Percentiles rank a stretch among this genome's conserved stretches.
These are phyloP conservation scores for Gossypium schwendimanii DNA, from an alignment of 441 rosid genomes.

Conservation along the genomic window DNA sequence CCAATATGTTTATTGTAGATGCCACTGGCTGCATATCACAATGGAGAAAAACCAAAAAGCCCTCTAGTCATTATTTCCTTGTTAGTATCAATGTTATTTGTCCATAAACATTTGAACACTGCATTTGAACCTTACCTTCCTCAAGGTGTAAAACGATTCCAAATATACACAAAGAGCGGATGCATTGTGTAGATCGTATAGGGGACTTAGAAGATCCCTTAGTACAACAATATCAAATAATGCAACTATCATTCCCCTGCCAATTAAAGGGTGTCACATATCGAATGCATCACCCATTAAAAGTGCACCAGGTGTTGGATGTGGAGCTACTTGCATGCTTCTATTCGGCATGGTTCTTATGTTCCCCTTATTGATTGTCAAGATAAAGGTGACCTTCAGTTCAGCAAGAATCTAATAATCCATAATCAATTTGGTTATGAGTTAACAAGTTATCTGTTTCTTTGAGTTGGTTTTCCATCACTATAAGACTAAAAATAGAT, in stretches of 20 bases:
- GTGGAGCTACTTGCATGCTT: conserved; percentile 19
- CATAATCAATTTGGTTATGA: too few relatives aligned
- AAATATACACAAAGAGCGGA: background rate
- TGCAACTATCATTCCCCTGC: conserved; percentile 14
- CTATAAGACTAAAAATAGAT: background rate
- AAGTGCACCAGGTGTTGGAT: conserved; percentile 8
- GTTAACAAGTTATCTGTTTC: too few relatives aligned
- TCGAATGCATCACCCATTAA: conserved; percentile 18
- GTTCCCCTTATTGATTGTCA: conserved; percentile 13
- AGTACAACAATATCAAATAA: conserved; percentile 9
- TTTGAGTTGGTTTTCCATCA: background rate
- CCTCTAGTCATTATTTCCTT: background rate
- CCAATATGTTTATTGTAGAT: conserved; percentile 16
- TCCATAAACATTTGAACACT: background rate
- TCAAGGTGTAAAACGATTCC: conserved; percentile 12
- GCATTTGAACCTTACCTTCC: conserved; percentile 10
- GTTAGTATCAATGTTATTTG: background rate
- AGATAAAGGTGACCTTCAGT: conserved; percentile 1
- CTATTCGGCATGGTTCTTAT: conserved; percentile 18
- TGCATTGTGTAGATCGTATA: background rate
- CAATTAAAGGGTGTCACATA: conserved; percentile 12
- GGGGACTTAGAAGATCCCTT: conserved; percentile 12
- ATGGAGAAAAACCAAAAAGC: background rate
- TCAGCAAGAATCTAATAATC: conserved; percentile 10
- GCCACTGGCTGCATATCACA: conserved; percentile 5